Conservation (phyloP, 176 grass and related monocot genomes). For the Zoysia japonica region DNA sequence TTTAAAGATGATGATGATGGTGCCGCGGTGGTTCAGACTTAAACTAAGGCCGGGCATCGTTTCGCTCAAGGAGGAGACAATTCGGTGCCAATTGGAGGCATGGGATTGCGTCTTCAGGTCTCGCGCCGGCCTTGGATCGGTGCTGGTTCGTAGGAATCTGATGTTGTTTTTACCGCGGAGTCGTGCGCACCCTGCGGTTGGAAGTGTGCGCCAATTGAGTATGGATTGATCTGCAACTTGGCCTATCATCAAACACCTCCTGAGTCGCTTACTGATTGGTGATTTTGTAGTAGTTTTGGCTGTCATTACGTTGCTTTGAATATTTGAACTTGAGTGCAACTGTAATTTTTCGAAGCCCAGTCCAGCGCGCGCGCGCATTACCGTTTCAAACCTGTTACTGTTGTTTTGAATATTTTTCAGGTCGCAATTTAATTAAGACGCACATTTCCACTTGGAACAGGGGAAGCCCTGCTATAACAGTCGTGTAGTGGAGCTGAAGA, state of each 20-base stretch:
- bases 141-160: slow-evolving; percentile 7
- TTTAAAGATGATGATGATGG: background rate
- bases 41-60: background rate
- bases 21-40: background rate
- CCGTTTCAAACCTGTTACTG: background rate
- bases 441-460: background rate
- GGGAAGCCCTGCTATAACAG: background rate
- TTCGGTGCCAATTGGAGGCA: background rate
- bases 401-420: background rate
- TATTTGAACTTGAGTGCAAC: background rate
- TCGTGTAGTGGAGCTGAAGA: background rate
- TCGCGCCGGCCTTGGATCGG: background rate
- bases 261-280: background rate
- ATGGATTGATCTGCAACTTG: background rate
- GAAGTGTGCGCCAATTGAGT: background rate
- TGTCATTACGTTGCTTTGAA: background rate
- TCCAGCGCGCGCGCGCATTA: background rate
- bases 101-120: background rate
- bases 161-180: background rate
- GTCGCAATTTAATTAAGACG: background rate
- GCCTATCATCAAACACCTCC: background rate
- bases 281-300: background rate
- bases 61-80: background rate
- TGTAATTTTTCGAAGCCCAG: background rate
- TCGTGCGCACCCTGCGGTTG: background rate